Base-by-base conservation (phyloP, 2,329 filamentous ascomycete genomes). In the Xylaria arbuscula region DNA sequence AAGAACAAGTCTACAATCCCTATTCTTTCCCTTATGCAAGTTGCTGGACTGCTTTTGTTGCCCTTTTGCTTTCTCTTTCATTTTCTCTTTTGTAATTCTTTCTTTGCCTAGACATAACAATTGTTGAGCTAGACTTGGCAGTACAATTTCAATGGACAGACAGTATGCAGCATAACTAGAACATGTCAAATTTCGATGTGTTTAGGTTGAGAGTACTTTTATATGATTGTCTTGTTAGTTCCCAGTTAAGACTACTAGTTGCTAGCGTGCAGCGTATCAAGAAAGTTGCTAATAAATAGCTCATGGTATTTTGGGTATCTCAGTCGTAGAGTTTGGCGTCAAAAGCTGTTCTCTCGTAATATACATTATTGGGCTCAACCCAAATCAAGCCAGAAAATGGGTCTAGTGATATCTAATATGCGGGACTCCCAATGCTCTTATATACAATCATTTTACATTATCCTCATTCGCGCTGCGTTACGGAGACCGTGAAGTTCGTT, bases 401-500 rank as follows among this genome's bases (percentile, higher is more conserved):
- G 34, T 13, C 22, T 42, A 22, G 45, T 56, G 28, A 17, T 40
- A 11, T 57, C 38, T 17, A 24, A 50, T 56, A 57, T 32, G 24
- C 32, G 13, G 13, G 19, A 40, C 9, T 28, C 54, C 19, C 45
- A 64, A 15, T 6, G 8, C 61, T 40, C 24, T 36, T 34, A 51
- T 57, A 56, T 62, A 11, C 24, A 55, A 57, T 48, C 32, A 1
- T 1, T 28, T 40, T 53, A 10, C 7, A 13, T 28, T 58, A 32
- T n/a, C 36, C 19, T 67, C 42, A 65, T 64, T 67, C 51, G 40
- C 59, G 48, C 51, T 70, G 63, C 38, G 71, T 62, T 42, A 71
- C 66, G 11, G 69, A 70, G 34, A 72, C 66, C 4, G 66, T 70
- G 45, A 69, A 71, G 34, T 72, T 38, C 45, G 63, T 72, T 19